These are phyloP conservation scores for Sugiyamaella chiloensis DNA, from an alignment of 805 yeast genomes.

Conservation along the genomic window DNA sequence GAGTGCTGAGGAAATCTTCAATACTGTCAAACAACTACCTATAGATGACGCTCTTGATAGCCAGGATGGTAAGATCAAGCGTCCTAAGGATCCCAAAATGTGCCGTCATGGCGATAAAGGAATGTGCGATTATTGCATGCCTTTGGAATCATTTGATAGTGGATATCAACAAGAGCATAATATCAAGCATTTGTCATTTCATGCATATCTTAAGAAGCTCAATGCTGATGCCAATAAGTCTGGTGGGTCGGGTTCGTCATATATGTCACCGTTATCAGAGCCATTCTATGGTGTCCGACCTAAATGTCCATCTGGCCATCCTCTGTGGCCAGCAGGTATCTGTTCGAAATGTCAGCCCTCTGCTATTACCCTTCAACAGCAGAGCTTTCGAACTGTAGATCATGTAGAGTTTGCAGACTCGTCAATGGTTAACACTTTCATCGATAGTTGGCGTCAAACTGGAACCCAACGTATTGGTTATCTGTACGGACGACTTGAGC, in stretches of 20 bases:
- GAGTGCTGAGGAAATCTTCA: constrained; percentile 21
- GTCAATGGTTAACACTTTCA: constrained; percentile 71
- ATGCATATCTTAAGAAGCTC: constrained; percentile 72
- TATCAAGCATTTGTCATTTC: constrained; percentile 86
- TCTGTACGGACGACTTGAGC: constrained; percentile 76
- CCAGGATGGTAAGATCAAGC: constrained; percentile 66
- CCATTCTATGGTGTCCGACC: constrained; percentile 61
- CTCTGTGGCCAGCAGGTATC: constrained; percentile 92
- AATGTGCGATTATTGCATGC: constrained; percentile 97
- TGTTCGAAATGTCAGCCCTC: constrained; percentile 97
- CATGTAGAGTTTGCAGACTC: constrained; percentile 88
- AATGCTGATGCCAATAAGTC: constrained; percentile 64
- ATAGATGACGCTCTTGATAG: constrained; percentile 67
- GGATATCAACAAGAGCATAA: constrained; percentile 68
- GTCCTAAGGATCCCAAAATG: constrained; percentile 52
- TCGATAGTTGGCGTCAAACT: constrained; percentile 86
- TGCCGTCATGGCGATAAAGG: constrained; percentile 91
- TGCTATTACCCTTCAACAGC: constrained; percentile 88
- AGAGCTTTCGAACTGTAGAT: constrained; percentile 91
- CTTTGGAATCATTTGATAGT: constrained; percentile 92
- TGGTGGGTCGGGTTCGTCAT: constrained; percentile 50
- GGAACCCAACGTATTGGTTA: constrained; percentile 87
- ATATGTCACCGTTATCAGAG: constrained; percentile 75
- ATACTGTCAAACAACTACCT: constrained; percentile 49
- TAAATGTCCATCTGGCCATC: constrained; percentile 75